Conservation (phyloP, 2,329 filamentous ascomycete species). For the Arthrinium puccinioides region DNA sequence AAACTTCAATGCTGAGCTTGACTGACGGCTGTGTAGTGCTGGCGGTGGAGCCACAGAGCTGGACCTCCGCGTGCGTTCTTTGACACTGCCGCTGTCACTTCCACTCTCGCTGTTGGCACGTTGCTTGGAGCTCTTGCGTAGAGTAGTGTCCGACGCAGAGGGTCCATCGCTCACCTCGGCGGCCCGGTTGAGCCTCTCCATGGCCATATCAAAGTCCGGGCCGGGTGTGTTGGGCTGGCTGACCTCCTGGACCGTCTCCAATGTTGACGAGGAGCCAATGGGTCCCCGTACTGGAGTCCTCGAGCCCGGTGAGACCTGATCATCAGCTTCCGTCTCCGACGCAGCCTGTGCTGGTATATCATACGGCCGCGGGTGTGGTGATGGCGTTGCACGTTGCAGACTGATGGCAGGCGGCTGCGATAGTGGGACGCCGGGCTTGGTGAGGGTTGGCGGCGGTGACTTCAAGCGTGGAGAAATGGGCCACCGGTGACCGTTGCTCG, state of each 20-base stretch:
- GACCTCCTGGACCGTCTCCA: conserved; percentile 90
- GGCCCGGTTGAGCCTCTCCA: conserved; percentile 46
- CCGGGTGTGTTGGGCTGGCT: conserved; percentile 68
- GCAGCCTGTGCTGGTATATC: conserved; percentile 27
- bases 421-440: conserved; percentile 25
- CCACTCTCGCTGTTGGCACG: conserved; percentile 49
- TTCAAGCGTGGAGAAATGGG: conserved; percentile 70
- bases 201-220: conserved; percentile 33
- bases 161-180: conserved; percentile 27
- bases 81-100: conserved; percentile 57
- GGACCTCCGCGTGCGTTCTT: conserved; percentile 32
- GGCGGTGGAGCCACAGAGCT: conserved; percentile 38
- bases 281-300: conserved; percentile 53
- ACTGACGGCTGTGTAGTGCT: conserved; percentile 54
- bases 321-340: conserved; percentile 47
- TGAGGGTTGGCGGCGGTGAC: conserved; percentile 61
- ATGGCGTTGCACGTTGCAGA: conserved; percentile 43
- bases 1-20: conserved; percentile 59
- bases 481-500: conserved; percentile 60
- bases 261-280: conserved; percentile 51
- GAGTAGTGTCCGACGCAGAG: conserved; percentile 29
- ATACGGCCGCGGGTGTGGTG: conserved; percentile 28
- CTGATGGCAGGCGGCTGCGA: conserved; percentile 34
- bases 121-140: conserved; percentile 35
- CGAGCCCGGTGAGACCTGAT: conserved; percentile 38